Evolutionary conservation across 2,329 filamentous ascomycete genomes (phyloP), one percentile per base, ranked within the genome.

Genomic region (Venturiaceae sp.): DNA sequence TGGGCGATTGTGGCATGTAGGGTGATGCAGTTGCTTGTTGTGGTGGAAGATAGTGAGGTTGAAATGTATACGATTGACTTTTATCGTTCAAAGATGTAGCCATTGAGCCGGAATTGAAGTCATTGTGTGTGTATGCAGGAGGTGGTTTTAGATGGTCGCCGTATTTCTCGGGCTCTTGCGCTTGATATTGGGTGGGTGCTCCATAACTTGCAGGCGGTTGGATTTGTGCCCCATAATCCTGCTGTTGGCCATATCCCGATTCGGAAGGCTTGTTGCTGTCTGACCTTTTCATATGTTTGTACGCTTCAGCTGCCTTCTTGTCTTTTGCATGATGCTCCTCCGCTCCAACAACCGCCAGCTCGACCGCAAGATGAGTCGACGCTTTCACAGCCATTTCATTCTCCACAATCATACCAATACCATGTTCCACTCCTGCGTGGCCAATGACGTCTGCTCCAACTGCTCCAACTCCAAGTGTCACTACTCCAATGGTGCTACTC

Each of bases 351-450:
- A 34, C 53, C 6, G 53, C 53, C 8, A 16, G 33, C 9, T 56
- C 54, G 23, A 56, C 33, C 2, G 54, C 34, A 16, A 37, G 21
- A 37, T 56, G 54, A 26, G 34, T 56, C 5, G 30, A 21, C 9
- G 34, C 54, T 41, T 56, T 56, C 33, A 56, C 34, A 44, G 54
- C 54, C 21, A 37, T 8, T 21, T 56, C 54, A 16, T 56, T 56
- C 4, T 56, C 34, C 32, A 56, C 54, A 16, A 56, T 44, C 23
- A 37, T n/a, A 26, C n/a, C 41, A 16, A 56, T 30, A 23, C 54
- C 54, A 23, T 56, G 54, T 19, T 56, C 54, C 5, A 26, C 54
- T 8, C 54, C 54, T 14, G 53, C 30, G 4, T 37, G 36, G 21
- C 28, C 33, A 11, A 56, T 44, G 8, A 21, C 33, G 13, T 56